Evolutionary conservation across 2,329 filamentous ascomycete species (phyloP).

Genomic region (Cladosporium colombiae): DNA sequence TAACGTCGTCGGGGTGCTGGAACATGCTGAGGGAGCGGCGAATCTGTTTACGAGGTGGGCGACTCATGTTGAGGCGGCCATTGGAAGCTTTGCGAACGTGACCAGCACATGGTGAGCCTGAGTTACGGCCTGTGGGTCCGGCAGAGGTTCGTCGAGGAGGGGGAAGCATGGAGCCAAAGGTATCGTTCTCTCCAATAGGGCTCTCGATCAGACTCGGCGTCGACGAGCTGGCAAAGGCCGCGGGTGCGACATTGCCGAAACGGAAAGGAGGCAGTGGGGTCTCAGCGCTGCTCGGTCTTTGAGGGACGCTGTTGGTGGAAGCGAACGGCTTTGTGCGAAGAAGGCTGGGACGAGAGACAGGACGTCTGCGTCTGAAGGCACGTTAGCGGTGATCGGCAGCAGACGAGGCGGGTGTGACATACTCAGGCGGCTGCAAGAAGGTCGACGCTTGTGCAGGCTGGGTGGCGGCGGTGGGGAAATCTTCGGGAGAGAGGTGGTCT

Average conservation of each 20-base stretch:
- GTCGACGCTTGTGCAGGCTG: conserved; percentile 25
- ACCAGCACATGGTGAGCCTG: conserved; percentile 71
- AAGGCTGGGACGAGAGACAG: conserved; percentile 69
- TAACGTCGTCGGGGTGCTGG: conserved; percentile 83
- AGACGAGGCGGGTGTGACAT: conserved; percentile 18
- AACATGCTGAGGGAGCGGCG: conserved; percentile 97
- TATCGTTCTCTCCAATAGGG: conserved; percentile 52
- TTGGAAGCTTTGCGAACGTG: conserved; percentile 67
- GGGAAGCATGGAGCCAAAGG: conserved; percentile 54
- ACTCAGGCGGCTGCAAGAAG: conserved; percentile 35
- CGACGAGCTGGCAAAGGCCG: conserved; percentile 48
- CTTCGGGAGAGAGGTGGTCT: conserved; percentile 35
- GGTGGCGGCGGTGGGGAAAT: conserved; percentile 21
- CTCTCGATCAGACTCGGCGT: conserved; percentile 75
- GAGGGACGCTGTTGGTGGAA: conserved; percentile 60
- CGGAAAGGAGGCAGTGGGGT: conserved; percentile 71
- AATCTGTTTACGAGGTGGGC: conserved; percentile 82
- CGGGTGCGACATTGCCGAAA: conserved; percentile 60
- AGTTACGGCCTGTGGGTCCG: conserved; percentile 61
- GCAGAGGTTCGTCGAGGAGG: conserved; percentile 66
- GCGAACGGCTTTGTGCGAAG: conserved; percentile 73
- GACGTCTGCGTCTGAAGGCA: conserved; percentile 33
- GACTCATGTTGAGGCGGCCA: conserved; percentile 62
- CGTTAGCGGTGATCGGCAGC: conserved; percentile 21
- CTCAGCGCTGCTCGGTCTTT: conserved; percentile 60